These are phyloP conservation scores for Cryptococcus deneoformans DNA, from an alignment of 1,284 basidiomycete genomes.

Conservation along the genomic window DNA sequence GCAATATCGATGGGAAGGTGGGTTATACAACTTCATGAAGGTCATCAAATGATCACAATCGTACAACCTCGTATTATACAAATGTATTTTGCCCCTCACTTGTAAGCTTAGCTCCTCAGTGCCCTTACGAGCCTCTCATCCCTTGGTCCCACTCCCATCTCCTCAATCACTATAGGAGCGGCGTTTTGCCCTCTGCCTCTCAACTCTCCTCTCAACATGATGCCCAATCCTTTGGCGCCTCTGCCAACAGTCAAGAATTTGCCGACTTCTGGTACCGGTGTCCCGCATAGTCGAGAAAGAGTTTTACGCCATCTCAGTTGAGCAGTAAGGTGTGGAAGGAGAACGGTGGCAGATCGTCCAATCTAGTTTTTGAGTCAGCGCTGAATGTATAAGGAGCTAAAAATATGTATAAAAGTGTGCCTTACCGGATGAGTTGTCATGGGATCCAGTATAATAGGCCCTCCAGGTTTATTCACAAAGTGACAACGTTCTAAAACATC, in stretches of 20 bases:
- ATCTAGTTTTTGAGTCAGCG: slow-evolving; percentile 11
- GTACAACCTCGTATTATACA: too few relatives aligned
- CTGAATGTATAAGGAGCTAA: neutral
- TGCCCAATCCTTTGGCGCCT: slow-evolving; percentile 47
- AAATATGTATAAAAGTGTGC: neutral
- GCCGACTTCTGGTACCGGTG: slow-evolving; percentile 28
- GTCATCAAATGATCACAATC: too few relatives aligned
- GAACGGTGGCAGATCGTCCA: slow-evolving; percentile 29
- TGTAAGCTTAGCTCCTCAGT: neutral
- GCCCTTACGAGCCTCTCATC: slow-evolving; percentile 15
- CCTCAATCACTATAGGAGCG: slow-evolving; percentile 29
- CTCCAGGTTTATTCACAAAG: slow-evolving; percentile 24
- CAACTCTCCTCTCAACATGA: slow-evolving; percentile 46
- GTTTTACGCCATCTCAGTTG: slow-evolving; percentile 49
- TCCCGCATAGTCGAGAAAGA: slow-evolving; percentile 34
- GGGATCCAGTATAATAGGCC: slow-evolving; percentile 41
- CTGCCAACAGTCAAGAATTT: slow-evolving; percentile 43
- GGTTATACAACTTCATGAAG: too few relatives aligned
- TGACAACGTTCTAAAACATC: slow-evolving; percentile 34
- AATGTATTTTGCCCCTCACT: too few relatives aligned
- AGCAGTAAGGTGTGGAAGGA: slow-evolving; percentile 40
- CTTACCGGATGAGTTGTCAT: slow-evolving; percentile 42
- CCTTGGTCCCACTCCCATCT: slow-evolving; percentile 31
- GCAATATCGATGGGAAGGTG: neutral
- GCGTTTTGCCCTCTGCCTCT: slow-evolving; percentile 30